Evolutionary conservation across 352 stramenopile genomes (phyloP).

Genomic region (Globisporangium echinulatum): DNA sequence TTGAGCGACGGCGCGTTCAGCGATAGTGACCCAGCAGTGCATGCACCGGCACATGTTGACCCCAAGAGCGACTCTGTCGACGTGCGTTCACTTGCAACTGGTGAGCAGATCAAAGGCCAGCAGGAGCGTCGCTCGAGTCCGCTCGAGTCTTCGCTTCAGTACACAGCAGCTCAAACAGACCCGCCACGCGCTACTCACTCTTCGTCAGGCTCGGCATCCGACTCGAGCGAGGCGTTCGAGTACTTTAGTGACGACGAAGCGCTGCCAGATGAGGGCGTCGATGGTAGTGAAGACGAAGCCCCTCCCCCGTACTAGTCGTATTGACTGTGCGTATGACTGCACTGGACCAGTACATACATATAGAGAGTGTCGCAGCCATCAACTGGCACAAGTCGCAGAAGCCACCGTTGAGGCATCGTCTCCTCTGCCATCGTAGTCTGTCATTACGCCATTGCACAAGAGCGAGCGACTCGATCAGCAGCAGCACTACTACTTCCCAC

Average conservation of each 20-base stretch:
- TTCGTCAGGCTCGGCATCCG: no score
- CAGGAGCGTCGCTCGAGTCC: no score
- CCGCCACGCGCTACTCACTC: no score
- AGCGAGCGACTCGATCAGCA: background rate
- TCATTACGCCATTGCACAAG: background rate
- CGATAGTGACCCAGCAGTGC: no score
- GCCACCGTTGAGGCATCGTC: background rate
- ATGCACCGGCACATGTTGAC: no score
- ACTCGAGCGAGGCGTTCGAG: constrained; percentile 1
- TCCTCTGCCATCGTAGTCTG: background rate
- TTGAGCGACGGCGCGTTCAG: no score
- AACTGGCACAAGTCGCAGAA: background rate
- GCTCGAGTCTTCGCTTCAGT: no score
- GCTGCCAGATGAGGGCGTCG: background rate
- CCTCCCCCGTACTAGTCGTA: background rate
- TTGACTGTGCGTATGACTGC: no score
- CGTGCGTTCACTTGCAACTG: no score
- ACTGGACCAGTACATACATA: background rate
- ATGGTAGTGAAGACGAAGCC: background rate
- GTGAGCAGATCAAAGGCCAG: no score
- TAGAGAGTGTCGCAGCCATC: background rate
- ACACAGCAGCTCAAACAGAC: no score
- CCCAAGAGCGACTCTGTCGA: no score
- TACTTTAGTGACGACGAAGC: constrained; percentile 7
- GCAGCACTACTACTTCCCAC: background rate